phyloP scores from a whole-genome alignment of 768 basidiomycete species.

The Lactifluus piperatus region DNA sequence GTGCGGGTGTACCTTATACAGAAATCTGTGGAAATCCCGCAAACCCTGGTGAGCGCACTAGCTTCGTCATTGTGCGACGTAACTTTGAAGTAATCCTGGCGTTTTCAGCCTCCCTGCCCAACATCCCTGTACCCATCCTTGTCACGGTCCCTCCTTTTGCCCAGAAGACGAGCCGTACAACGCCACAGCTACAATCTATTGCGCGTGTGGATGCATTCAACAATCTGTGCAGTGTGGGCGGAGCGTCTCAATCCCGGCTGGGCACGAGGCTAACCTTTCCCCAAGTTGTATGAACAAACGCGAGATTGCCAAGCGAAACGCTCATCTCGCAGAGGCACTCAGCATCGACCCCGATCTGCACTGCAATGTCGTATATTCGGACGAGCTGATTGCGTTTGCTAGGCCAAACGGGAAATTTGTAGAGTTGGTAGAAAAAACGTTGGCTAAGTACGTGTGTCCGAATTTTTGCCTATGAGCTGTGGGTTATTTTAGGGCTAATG shows the following conservation, averaged over 20 bases:
- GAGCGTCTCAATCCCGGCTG: conserved; percentile 36
- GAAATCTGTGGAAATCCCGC: conserved; percentile 76
- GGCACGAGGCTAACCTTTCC: conserved; percentile 33
- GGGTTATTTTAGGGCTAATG: background rate
- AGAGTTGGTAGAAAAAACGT: conserved; percentile 65
- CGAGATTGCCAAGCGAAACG: conserved; percentile 76
- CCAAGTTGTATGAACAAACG: conserved; percentile 83
- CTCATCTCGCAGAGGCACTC: conserved; percentile 80
- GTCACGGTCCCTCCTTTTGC: conserved; percentile 87
- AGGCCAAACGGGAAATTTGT: conserved; percentile 59
- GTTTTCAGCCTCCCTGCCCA: conserved; percentile 47
- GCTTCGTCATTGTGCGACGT: background rate
- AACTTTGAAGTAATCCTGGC: background rate
- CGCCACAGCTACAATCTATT: conserved; percentile 55
- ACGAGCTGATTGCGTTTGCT: conserved; percentile 56
- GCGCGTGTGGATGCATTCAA: conserved; percentile 76
- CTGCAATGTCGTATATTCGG: conserved; percentile 42
- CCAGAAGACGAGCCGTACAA: conserved; percentile 73
- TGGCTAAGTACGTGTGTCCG: conserved; percentile 55
- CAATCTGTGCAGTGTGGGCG: conserved; percentile 70
- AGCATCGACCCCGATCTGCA: conserved; percentile 60
- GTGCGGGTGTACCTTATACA: conserved; percentile 69
- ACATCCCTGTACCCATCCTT: conserved; percentile 69
- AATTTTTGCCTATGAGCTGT: background rate
- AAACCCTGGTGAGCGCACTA: conserved; percentile 63